Evolutionary conservation across 169 alveolate genomes (phyloP).

Genomic region (Plasmodium malariae): DNA sequence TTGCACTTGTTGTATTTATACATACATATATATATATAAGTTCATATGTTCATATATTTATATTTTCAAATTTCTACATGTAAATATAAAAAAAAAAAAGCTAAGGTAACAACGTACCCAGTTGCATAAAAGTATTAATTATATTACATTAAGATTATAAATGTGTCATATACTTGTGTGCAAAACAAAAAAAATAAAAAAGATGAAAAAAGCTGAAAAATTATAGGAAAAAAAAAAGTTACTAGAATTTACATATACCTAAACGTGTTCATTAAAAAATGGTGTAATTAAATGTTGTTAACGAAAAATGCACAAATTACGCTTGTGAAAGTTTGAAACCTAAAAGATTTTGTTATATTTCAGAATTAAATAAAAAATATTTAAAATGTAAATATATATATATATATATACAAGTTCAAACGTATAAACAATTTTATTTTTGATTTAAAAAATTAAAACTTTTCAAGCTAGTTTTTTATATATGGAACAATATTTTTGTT

Average conservation of each 20-base stretch:
- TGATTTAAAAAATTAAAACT: no score
- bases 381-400: no score
- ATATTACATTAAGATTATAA: background rate
- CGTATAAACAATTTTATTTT: no score
- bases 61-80: no score
- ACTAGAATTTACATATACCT: background rate
- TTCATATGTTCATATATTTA: background rate
- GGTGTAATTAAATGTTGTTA: background rate
- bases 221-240: background rate
- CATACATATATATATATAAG: background rate
- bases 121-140: background rate
- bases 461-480: no score
- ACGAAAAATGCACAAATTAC: background rate
- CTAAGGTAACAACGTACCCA: background rate
- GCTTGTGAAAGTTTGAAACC: background rate
- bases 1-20: no score
- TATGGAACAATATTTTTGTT: no score
- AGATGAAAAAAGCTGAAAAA: conserved; percentile 3
- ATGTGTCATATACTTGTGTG: background rate
- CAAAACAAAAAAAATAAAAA: conserved; percentile 8
- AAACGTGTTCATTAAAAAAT: background rate
- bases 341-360: no score
- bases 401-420: background rate
- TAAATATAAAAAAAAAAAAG: background rate
- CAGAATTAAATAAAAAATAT: no score